A percentile compares a stretch with the other conserved stretches of the same genome.
phyloP scores from a whole-genome alignment of 2,329 filamentous ascomycete genomes.

The Colletotrichum camelliae region DNA sequence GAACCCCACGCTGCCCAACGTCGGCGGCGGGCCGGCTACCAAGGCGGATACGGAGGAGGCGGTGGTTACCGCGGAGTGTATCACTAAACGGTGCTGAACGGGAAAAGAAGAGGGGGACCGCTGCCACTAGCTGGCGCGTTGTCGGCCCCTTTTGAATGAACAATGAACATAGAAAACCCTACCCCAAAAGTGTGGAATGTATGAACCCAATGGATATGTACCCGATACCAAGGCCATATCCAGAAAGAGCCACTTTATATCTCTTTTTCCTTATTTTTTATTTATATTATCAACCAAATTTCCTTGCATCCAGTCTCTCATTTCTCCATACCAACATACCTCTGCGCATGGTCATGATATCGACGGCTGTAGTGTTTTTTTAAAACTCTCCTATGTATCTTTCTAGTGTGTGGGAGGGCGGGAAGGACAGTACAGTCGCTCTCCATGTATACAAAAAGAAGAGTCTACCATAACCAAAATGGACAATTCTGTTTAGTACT shows the following conservation, averaged over 20 bases:
- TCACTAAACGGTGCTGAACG: background rate
- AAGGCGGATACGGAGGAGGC: slow-evolving; percentile 13
- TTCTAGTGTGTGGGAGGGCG: background rate
- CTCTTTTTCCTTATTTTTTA: slow-evolving; percentile 20
- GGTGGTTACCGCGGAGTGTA: slow-evolving; percentile 20
- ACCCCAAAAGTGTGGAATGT: slow-evolving; percentile 13
- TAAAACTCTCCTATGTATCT: background rate
- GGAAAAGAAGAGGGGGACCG: background rate
- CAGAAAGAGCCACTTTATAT: slow-evolving; percentile 19
- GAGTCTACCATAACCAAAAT: background rate
- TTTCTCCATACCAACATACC: background rate
- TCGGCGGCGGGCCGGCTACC: slow-evolving; percentile 8
- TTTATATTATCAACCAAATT: slow-evolving; percentile 7
- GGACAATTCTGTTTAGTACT: background rate
- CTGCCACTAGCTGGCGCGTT: background rate
- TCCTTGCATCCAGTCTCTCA: slow-evolving; percentile 9
- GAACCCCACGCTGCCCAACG: slow-evolving; percentile 38
- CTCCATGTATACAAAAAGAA: background rate
- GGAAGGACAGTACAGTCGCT: background rate
- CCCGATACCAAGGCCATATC: background rate
- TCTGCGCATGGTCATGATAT: slow-evolving; percentile 16
- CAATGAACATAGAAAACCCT: slow-evolving; percentile 12
- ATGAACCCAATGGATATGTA: slow-evolving; percentile 6
- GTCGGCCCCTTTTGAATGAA: background rate
- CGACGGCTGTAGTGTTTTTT: slow-evolving; percentile 7